Conservation (phyloP, 2,329 filamentous ascomycete genomes). For the Penicillium griseofulvum region DNA sequence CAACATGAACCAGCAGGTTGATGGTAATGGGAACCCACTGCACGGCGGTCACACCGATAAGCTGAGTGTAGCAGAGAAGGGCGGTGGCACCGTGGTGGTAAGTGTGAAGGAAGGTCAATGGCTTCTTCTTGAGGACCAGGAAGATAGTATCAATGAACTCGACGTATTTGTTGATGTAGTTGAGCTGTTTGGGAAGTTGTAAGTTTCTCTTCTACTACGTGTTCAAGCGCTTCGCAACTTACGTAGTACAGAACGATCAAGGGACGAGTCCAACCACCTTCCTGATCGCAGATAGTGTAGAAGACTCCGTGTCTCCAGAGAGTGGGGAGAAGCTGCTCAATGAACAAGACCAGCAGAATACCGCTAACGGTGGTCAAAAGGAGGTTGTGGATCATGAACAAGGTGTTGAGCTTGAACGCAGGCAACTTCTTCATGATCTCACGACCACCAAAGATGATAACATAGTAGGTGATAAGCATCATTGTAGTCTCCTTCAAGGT, state of each 20-base stretch:
- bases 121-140: slow-evolving; percentile 99
- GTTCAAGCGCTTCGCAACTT: slow-evolving; percentile 42
- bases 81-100: slow-evolving; percentile 98
- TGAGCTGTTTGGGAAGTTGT: slow-evolving; percentile 64
- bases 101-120: slow-evolving; percentile 96
- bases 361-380: slow-evolving; percentile 84
- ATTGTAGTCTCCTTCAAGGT: slow-evolving; percentile 79
- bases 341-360: slow-evolving; percentile 75
- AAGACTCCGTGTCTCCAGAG: slow-evolving; percentile 79
- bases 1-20: slow-evolving; percentile 90
- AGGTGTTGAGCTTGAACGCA: slow-evolving; percentile 78
- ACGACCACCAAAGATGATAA: slow-evolving; percentile 87
- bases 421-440: slow-evolving; percentile 86
- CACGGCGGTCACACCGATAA: slow-evolving; percentile 86
- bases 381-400: slow-evolving; percentile 97
- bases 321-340: slow-evolving; percentile 86
- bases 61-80: slow-evolving; percentile 95
- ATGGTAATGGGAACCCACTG: slow-evolving; percentile 93
- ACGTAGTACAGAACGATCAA: slow-evolving; percentile 97
- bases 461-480: slow-evolving; percentile 84
- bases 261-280: slow-evolving; percentile 90
- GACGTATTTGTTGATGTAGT: slow-evolving; percentile 97
- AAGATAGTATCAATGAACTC: slow-evolving; percentile 95
- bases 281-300: slow-evolving; percentile 71
- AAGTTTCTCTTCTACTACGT: slow-evolving; percentile 1